phyloP scores from a whole-genome alignment of 2,329 filamentous ascomycete genomes.

The Neofusicoccum sp. region DNA sequence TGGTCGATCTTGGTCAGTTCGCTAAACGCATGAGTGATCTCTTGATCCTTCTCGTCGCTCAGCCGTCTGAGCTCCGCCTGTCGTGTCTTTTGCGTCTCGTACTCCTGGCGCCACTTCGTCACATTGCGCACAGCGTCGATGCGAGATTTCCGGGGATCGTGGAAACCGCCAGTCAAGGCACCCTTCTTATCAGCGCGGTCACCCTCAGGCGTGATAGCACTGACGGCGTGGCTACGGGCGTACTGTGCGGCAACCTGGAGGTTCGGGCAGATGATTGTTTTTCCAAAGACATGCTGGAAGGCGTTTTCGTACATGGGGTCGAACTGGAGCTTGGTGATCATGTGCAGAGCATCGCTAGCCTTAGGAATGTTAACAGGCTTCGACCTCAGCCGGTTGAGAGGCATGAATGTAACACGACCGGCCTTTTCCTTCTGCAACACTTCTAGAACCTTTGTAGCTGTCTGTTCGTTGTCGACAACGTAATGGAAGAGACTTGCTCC shows the following conservation, averaged over 20 bases:
- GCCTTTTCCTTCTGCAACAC: slow-evolving; percentile 74
- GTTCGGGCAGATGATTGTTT: slow-evolving; percentile 90
- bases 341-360: slow-evolving; percentile 80
- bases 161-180: slow-evolving; percentile 90
- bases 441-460: slow-evolving; percentile 77
- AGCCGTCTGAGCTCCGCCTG: slow-evolving; percentile 65
- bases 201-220: slow-evolving; percentile 90
- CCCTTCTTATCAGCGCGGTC: slow-evolving; percentile 94
- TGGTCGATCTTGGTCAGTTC: slow-evolving; percentile 82
- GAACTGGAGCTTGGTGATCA: slow-evolving; percentile 81
- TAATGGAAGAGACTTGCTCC: slow-evolving; percentile 94
- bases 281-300: slow-evolving; percentile 93
- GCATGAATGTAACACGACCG: slow-evolving; percentile 92
- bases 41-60: slow-evolving; percentile 78
- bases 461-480: slow-evolving; percentile 87
- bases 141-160: slow-evolving; percentile 81
- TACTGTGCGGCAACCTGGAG: slow-evolving; percentile 86
- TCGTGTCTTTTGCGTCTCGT: slow-evolving; percentile 64
- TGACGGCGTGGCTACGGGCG: slow-evolving; percentile 84
- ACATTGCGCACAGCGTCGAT: slow-evolving; percentile 79
- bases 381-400: slow-evolving; percentile 75
- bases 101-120: slow-evolving; percentile 71
- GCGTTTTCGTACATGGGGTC: slow-evolving; percentile 76
- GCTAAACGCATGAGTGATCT: slow-evolving; percentile 82
- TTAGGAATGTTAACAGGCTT: slow-evolving; percentile 74